phyloP scores from a whole-genome alignment of 2,329 filamentous ascomycete species.

The Ophiocordyceps camponoti-rufipedis region DNA sequence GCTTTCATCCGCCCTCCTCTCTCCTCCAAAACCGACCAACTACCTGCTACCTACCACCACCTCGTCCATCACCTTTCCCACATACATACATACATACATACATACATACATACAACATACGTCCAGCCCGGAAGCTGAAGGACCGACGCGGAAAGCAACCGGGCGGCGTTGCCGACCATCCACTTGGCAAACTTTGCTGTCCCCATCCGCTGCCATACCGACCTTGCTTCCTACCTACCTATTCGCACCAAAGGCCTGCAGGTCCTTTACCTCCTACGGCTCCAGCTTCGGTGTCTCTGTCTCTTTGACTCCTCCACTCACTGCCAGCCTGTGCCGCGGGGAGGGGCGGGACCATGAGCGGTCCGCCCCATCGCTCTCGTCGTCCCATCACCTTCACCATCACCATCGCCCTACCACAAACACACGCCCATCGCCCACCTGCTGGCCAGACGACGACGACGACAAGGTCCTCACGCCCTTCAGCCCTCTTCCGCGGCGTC shows the following conservation, averaged over 20 bases:
- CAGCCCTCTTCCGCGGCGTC: background rate
- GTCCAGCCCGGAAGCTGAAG: background rate
- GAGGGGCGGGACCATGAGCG: background rate
- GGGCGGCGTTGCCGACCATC: background rate
- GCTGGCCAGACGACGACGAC: background rate
- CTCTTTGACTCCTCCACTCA: background rate
- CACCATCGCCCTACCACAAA: background rate
- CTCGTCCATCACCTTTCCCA: too few relatives aligned
- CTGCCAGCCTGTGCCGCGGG: background rate
- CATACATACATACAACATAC: too few relatives aligned
- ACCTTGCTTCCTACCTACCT: background rate
- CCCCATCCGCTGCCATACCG: background rate
- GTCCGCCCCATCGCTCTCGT: background rate
- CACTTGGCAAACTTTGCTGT: background rate
- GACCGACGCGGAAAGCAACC: background rate
- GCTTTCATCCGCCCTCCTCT: background rate
- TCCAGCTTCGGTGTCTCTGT: background rate
- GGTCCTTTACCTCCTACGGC: background rate
- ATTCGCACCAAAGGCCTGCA: background rate
- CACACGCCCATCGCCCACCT: background rate
- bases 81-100: too few relatives aligned
- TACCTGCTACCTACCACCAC: too few relatives aligned
- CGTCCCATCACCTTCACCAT: background rate
- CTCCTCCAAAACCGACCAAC: too few relatives aligned
- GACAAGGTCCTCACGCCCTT: background rate